phyloP scores from a whole-genome alignment of 2,329 filamentous ascomycete genomes.

The Talaromyces marneffei region DNA sequence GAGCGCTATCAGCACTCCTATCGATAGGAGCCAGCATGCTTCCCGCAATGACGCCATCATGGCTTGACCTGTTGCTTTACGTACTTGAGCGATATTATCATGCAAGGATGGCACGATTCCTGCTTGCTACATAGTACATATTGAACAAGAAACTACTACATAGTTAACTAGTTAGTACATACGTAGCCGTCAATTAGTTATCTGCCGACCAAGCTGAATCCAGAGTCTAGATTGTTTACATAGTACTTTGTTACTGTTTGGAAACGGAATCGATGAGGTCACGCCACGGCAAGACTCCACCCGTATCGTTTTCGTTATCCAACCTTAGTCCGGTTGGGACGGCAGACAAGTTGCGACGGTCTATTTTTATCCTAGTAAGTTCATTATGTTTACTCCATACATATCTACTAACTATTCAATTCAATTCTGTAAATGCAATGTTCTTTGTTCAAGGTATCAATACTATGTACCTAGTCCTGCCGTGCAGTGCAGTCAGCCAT shows the following conservation, averaged over 20 bases:
- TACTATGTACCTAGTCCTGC: conserved; percentile 8
- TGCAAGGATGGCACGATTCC: background rate
- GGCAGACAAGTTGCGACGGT: no score
- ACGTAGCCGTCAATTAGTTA: background rate
- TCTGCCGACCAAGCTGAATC: background rate
- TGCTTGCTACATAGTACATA: background rate
- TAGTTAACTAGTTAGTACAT: background rate
- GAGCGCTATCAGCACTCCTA: background rate
- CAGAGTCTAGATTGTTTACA: background rate
- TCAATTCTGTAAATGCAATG: no score
- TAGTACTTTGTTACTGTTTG: background rate
- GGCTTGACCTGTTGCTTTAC: background rate
- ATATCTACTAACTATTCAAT: no score
- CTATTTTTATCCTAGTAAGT: no score
- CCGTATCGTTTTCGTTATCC: conserved; percentile 7
- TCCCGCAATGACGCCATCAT: conserved; percentile 11
- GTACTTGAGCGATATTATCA: background rate
- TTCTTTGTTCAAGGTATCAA: conserved; percentile 10
- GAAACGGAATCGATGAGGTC: background rate
- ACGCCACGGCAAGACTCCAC: background rate
- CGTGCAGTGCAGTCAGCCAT: conserved; percentile 4
- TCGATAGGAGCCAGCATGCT: background rate
- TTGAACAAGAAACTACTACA: background rate
- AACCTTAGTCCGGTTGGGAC: background rate
- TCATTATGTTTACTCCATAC: no score